Conservation (phyloP, 139 green algal genomes). For the Picochlorum sp. region DNA sequence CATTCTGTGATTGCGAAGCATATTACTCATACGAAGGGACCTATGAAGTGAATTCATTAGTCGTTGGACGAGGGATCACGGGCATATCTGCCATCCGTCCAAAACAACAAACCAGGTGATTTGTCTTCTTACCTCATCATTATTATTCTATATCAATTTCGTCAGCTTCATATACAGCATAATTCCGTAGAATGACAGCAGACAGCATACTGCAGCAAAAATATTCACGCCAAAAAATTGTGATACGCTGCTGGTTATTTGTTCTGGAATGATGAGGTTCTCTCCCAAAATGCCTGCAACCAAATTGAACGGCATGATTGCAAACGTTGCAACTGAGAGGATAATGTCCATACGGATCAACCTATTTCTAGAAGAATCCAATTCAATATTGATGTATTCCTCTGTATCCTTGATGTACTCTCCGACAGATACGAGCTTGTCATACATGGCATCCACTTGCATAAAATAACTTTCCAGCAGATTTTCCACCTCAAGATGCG, state of each 20-base stretch:
- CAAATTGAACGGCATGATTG: conserved; percentile 50
- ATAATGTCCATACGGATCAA: conserved; percentile 64
- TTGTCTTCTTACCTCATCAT: not conserved
- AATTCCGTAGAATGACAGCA: conserved; percentile 38
- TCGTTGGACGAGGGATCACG: conserved; percentile 74
- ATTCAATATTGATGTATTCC: conserved; percentile 62
- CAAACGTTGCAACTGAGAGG: conserved; percentile 55
- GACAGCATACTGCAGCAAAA: conserved; percentile 22
- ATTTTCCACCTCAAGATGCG: conserved; percentile 43
- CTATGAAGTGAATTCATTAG: conserved; percentile 89
- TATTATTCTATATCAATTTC: conserved; percentile 32
- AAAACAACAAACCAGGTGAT: conserved; percentile 34
- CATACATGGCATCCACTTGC: conserved; percentile 56
- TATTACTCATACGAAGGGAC: conserved; percentile 81
- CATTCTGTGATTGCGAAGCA: conserved; percentile 74
- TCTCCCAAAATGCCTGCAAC: conserved; percentile 71
- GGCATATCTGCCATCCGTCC: conserved; percentile 59
- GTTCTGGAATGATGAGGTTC: conserved; percentile 66
- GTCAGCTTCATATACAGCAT: conserved; percentile 38
- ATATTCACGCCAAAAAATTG: conserved; percentile 47
- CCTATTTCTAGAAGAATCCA: conserved; percentile 42
- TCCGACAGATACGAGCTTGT: conserved; percentile 57
- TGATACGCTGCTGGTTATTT: conserved; percentile 39
- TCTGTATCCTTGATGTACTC: conserved; percentile 57
- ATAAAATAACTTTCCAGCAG: conserved; percentile 56